Conservation (phyloP, 768 basidiomycete genomes). For the Pleurotus giganteus region DNA sequence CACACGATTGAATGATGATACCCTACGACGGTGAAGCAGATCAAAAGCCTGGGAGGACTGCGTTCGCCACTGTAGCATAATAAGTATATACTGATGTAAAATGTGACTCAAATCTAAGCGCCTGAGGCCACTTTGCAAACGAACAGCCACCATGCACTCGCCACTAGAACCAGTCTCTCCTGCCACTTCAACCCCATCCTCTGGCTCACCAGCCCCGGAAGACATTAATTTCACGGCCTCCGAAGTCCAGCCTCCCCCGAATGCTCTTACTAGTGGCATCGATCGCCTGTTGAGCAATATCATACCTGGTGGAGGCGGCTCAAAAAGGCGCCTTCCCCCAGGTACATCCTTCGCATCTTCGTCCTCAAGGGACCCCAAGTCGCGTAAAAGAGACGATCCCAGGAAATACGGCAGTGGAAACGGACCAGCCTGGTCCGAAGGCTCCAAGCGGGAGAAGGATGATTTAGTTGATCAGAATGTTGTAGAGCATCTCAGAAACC, state of each 20-base stretch:
- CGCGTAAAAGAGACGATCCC: slow-evolving; percentile 46
- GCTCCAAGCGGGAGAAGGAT: slow-evolving; percentile 51
- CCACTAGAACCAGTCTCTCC: slow-evolving; percentile 39
- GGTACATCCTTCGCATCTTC: slow-evolving; percentile 40
- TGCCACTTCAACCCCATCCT: slow-evolving; percentile 39
- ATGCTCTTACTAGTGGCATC: neutral
- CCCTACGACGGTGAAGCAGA: too few species aligned
- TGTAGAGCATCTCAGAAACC: slow-evolving; percentile 56
- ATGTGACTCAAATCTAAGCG: too few species aligned
- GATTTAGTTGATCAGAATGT: slow-evolving; percentile 49
- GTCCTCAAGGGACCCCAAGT: slow-evolving; percentile 49
- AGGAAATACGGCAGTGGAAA: slow-evolving; percentile 17
- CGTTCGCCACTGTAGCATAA: too few species aligned
- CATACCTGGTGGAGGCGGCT: slow-evolving; percentile 19
- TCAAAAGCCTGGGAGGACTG: too few species aligned
- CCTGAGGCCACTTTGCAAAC: neutral
- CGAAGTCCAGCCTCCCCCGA: slow-evolving; percentile 28
- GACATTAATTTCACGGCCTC: slow-evolving; percentile 30
- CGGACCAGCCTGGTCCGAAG: slow-evolving; percentile 30
- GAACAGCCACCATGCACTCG: slow-evolving; percentile 33
- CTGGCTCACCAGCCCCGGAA: slow-evolving; percentile 42
- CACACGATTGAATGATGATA: too few species aligned
- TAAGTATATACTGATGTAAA: too few species aligned
- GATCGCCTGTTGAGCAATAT: neutral
- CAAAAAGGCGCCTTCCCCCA: slow-evolving; percentile 52